These are phyloP conservation scores for Colletotrichum lupini DNA, from an alignment of 2,329 filamentous ascomycete genomes.

Conservation along the genomic window DNA sequence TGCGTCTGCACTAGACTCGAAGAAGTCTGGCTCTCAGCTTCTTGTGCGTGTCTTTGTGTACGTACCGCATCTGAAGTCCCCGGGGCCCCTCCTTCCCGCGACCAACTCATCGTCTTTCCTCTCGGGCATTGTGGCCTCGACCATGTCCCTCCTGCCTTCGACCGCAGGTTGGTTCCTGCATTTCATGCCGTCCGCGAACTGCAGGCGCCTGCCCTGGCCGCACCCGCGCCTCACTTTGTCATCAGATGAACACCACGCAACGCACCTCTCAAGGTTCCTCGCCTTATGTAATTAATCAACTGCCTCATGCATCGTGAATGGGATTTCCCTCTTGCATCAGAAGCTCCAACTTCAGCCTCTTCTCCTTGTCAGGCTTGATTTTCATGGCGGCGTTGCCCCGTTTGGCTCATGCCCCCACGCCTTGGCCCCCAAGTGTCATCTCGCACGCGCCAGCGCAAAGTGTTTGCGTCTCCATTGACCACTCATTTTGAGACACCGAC, in stretches of 20 bases:
- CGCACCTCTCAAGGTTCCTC: neutral
- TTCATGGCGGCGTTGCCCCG: neutral
- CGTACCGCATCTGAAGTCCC: neutral
- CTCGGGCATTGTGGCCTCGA: neutral
- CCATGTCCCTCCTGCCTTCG: neutral
- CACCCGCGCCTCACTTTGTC: neutral
- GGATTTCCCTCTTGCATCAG: neutral
- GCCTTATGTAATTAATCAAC: neutral
- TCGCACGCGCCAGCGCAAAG: constrained; percentile 15
- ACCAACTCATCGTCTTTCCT: neutral
- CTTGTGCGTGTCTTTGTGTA: too few species aligned
- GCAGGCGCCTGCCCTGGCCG: neutral
- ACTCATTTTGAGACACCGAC: constrained; percentile 23
- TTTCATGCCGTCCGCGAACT: neutral
- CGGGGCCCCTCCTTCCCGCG: constrained; percentile 2
- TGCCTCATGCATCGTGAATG: neutral
- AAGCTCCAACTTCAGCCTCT: neutral
- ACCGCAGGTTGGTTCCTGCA: constrained; percentile 16
- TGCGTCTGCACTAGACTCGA: neutral
- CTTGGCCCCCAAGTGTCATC: constrained; percentile 25
- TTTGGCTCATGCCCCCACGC: constrained; percentile 8
- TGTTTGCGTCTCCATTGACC: constrained; percentile 8
- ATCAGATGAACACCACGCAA: neutral
- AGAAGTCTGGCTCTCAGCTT: neutral
- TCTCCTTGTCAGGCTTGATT: neutral